Base-by-base conservation (phyloP, 495 filamentous ascomycete genomes). In the Lasiosphaeria miniovina region DNA sequence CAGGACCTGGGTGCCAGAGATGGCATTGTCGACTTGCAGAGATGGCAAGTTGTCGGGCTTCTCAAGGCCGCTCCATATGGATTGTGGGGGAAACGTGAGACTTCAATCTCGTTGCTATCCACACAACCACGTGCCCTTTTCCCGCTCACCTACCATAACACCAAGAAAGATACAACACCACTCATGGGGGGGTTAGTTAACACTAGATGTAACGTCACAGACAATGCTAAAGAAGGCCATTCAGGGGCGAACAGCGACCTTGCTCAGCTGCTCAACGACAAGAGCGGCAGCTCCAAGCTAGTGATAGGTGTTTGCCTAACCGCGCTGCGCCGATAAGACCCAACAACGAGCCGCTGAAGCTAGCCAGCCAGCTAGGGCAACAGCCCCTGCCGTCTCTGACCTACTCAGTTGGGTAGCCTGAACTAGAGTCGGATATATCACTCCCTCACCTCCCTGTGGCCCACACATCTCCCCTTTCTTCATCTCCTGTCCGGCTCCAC, bases 401-500 rank as follows among this genome's bases (percentile, higher is more conserved):
- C 35, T 53, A 36, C 35, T 36, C 34, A 53, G 41, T 45, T 45
- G 41, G 41, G 41, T 45, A 45, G 41, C 35, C 35, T 36, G 24
- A 6, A 53, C 34, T n/a, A 35, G 17, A 34, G 51, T 15, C 24
- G 51, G 31, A 38, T 41, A 58, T 6, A 58, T 52, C 56, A 34
- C 34, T 32, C 56, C 56, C 34, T 36, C 7, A 31, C 35, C 35
- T 31, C 56, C 56, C 12, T 58, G 56, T 12, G 14, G 3, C 32
- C 46, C 48, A 45, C 56, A 58, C 15, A 58, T 58, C 46, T 58
- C 48, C 34, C 56, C 56, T 17, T 40, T 52, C 36, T 31, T 52
- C 56, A 52, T 51, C 56, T 33, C 56, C 4, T 51, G 14, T 38
- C 56, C 56, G 34, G 34, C 14, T 36, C n/a, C 36, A 38, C 56